phyloP scores from a whole-genome alignment of 805 yeast genomes.

The Ogataea chonburiensis region DNA sequence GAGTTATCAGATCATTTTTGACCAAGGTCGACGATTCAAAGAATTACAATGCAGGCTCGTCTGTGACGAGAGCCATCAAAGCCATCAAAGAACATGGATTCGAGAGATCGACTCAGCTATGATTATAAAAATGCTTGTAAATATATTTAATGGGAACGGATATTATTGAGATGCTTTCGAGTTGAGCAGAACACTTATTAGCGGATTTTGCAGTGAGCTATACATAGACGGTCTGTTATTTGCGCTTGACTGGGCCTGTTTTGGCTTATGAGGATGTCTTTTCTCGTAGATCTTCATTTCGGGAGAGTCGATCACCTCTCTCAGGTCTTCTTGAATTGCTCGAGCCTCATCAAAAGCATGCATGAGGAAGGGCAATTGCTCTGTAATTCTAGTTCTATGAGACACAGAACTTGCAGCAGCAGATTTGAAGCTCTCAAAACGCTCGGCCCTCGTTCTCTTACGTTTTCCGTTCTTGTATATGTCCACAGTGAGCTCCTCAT shows the following conservation, averaged over 20 bases:
- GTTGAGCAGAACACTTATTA: slow-evolving; percentile 3
- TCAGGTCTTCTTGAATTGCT: slow-evolving; percentile 53
- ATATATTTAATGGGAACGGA: slow-evolving; percentile 6
- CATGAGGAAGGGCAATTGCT: slow-evolving; percentile 64
- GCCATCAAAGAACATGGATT: slow-evolving; percentile 24
- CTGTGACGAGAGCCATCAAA: slow-evolving; percentile 46
- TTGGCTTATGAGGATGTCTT: neutral
- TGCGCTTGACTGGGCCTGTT: no score
- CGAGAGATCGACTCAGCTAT: slow-evolving; percentile 16
- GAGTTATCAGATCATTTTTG: slow-evolving; percentile 78
- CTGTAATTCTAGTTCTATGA: slow-evolving; percentile 54
- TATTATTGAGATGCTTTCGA: slow-evolving; percentile 19
- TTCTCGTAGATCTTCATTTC: slow-evolving; percentile 8
- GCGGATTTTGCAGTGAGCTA: slow-evolving; percentile 8
- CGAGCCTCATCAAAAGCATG: slow-evolving; percentile 65
- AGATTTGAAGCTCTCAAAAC: slow-evolving; percentile 1
- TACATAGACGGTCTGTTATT: neutral
- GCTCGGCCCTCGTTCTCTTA: slow-evolving; percentile 3
- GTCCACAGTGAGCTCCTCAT: neutral
- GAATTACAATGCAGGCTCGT: slow-evolving; percentile 54
- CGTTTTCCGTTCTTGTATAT: neutral
- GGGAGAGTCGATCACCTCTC: slow-evolving; percentile 13
- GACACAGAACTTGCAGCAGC: slow-evolving; percentile 28
- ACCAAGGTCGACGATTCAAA: slow-evolving; percentile 58
- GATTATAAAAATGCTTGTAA: slow-evolving; percentile 1